Conservation (phyloP, 2,329 filamentous ascomycete species). For the Verticillium albo-atrum region DNA sequence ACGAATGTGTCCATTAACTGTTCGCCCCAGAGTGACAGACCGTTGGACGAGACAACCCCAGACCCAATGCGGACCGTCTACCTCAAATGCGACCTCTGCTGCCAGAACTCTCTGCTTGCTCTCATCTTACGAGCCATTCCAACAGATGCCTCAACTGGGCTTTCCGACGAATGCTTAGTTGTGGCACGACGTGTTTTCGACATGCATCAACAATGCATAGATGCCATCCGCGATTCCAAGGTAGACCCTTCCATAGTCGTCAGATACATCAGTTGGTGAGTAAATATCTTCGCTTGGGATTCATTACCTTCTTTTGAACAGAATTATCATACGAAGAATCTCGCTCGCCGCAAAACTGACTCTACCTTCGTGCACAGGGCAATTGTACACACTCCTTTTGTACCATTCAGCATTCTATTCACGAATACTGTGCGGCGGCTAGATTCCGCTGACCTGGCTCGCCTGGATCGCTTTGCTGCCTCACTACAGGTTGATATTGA, state of each 20-base stretch:
- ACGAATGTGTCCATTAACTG: neutral
- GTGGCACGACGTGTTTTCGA: constrained; percentile 27
- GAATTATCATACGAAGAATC: too few relatives aligned
- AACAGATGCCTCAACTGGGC: constrained; percentile 6
- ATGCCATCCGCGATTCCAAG: constrained; percentile 16
- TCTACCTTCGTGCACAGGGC: constrained; percentile 18
- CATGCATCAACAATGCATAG: constrained; percentile 26
- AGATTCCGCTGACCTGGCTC: constrained; percentile 15
- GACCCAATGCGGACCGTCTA: constrained; percentile 23
- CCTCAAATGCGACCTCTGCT: constrained; percentile 27
- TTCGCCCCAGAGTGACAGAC: too few relatives aligned
- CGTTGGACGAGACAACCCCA: constrained; percentile 17
- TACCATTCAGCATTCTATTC: constrained; percentile 32
- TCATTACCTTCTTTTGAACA: neutral
- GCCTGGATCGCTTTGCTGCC: constrained; percentile 23
- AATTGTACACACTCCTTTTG: constrained; percentile 28
- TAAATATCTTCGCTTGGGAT: neutral
- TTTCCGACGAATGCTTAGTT: constrained; percentile 22
- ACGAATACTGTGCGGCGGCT: constrained; percentile 21
- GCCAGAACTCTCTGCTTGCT: constrained; percentile 26
- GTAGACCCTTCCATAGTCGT: constrained; percentile 19
- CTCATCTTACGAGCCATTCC: constrained; percentile 25
- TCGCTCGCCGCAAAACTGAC: too few relatives aligned
- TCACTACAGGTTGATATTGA: constrained; percentile 19
- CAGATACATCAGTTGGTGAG: constrained; percentile 30